Conservation (phyloP, 2,329 filamentous ascomycete genomes). For the Sarocladiaceae sp. region DNA sequence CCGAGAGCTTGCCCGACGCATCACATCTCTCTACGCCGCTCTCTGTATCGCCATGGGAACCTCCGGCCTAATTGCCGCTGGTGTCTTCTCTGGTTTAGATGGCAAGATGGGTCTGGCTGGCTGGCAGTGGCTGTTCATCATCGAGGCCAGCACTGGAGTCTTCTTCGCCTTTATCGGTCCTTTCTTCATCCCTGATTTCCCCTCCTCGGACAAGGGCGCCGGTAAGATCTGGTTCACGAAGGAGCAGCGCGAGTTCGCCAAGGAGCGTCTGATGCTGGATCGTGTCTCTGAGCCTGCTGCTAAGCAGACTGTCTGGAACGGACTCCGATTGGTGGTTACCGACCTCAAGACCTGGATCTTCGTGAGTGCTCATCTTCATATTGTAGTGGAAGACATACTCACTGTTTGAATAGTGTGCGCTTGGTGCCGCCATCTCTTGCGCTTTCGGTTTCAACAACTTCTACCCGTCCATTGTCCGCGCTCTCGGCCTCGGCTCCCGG, state of each 20-base stretch:
- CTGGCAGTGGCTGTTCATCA: slow-evolving; percentile 64
- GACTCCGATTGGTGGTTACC: slow-evolving; percentile 36
- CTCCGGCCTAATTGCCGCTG: slow-evolving; percentile 17
- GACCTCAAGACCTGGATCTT: slow-evolving; percentile 48
- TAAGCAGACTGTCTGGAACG: slow-evolving; percentile 34
- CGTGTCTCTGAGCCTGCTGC: slow-evolving; percentile 17
- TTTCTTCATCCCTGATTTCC: slow-evolving; percentile 16
- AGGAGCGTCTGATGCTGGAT: slow-evolving; percentile 15
- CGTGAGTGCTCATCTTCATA: slow-evolving; percentile 16
- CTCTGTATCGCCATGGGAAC: slow-evolving; percentile 16
- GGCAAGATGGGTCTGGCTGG: slow-evolving; percentile 48
- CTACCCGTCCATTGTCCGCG: slow-evolving; percentile 18
- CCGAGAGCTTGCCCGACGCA: background rate
- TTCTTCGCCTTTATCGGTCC: slow-evolving; percentile 13
- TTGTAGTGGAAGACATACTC: too few relatives aligned
- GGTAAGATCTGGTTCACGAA: slow-evolving; percentile 13
- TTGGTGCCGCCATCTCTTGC: slow-evolving; percentile 12
- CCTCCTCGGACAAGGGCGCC: slow-evolving; percentile 11
- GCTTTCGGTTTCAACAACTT: slow-evolving; percentile 18
- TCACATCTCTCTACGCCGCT: slow-evolving; percentile 19
- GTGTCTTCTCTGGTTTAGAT: slow-evolving; percentile 24
- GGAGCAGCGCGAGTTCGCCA: slow-evolving; percentile 12
- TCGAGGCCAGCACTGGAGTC: slow-evolving; percentile 47
- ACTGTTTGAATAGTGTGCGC: background rate
- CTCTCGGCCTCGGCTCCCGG: slow-evolving; percentile 13